Base-by-base conservation (phyloP, 257 asterid species). In the Solanum neorickii region DNA sequence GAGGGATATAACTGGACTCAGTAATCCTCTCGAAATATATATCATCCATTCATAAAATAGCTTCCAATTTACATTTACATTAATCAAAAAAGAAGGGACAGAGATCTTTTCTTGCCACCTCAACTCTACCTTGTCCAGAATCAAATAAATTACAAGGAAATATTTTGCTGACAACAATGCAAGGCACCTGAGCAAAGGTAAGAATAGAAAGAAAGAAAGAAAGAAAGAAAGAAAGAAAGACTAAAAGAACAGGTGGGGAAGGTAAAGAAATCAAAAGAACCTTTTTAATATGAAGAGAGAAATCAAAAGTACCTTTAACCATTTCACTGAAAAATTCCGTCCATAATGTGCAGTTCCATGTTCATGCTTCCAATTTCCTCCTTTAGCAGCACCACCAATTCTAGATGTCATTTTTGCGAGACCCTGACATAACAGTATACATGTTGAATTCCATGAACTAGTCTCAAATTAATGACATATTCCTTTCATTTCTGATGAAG, bases 271-370 rank as follows among this genome's bases (percentile, higher is more conserved):
- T 62, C 70, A 29, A 68, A 68, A 68, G 75, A 20, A 68, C 75
- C 20, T 3, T 29, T 68, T 27, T 3, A 27, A 27, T 27, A 68
- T 14, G 3, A 65, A 65, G 72, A 65, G 31, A 52, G 68, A 86
- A 21, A 87, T 82, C 85, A 47, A 31, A 75, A 89, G 88, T 89
- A 97, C 98, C 98, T 97, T 97, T 87, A 95, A 91, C 99, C 99
- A 97, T 93, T 94, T 94, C 65, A 97, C 89, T 83, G 97, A 93
- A 89, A 97, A 97, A 91, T 97, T 97, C 77, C 98, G 94, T 52
- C 99, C 99, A 93, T 94, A 97, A 87, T 95, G 98, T 86, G 98
- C 99, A 90, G 98, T 94, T 90, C 99, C 99, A 83, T 95, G 96
- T 46, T 98, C 94, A 93, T 95, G 95, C 93, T 97, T 95, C 99